Base-by-base conservation (phyloP, 176 grass and related monocot species). In the Olyra latifolia region DNA sequence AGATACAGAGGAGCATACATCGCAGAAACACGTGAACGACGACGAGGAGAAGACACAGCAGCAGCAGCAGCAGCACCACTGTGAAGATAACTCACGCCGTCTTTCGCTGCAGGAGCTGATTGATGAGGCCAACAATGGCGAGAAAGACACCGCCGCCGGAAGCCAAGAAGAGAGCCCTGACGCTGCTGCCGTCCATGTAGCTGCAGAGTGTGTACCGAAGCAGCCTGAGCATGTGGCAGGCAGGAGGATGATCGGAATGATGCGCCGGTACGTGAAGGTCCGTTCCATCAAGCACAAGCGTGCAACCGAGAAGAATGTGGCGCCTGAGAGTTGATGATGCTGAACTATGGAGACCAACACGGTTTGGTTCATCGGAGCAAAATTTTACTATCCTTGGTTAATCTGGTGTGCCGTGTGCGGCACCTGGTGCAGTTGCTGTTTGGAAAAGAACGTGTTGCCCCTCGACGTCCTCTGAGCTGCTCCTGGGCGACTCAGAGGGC, bases 91-190 rank as follows among this genome's bases (percentile, higher is more conserved):
- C 38, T 44, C 35, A 5, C 75, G 66, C 19, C 45, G 75, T 6
- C 48, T 85, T 60, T 85, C 83, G 11, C 83, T 79, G 56, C 75
- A 64, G 75, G 83, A 85, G 66, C 57, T 79, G 57, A 85, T 85
- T 8, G 14, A 72, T 16, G 75, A 85, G 55, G 1, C 43, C 53
- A 20, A 69, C 43, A 57, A 61, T 23, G 58, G 69, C 57, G 69
- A 30, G 1, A 70, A 45, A 16, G 77, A 8, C 14, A 56, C n/a
- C 5, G 52, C 63, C 39, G 20, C 12, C 8, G 63, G 42, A 50
- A 59, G 52, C 29, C n/a, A n/a, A n/a, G n/a, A n/a, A 62, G 66
- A 45, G 10, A 78, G 15, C 46, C 23, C n/a, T 40, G 12, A 19
- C 39, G 19, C 0, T 11, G 20, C 3, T 67, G 40, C 8, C 15